A percentile compares a stretch with the other conserved stretches of the same genome.
phyloP scores from a whole-genome alignment of 306 rosid genomes.

The Gastrolobium bilobum region DNA sequence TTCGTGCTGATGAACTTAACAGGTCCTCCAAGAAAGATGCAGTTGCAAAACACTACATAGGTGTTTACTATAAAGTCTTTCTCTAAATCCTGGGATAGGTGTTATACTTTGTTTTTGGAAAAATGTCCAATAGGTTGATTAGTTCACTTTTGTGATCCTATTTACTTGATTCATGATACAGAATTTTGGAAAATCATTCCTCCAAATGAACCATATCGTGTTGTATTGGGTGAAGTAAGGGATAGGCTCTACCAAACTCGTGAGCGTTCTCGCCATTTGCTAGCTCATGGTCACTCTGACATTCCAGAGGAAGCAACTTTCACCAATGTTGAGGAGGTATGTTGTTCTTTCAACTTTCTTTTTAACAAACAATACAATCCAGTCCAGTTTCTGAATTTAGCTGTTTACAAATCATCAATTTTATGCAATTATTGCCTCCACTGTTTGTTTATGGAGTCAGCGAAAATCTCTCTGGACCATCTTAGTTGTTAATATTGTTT shows the following conservation, averaged over 20 bases:
- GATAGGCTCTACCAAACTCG: slow-evolving; percentile 92
- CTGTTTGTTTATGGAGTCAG: background rate
- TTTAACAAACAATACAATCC: background rate
- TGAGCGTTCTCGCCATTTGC: slow-evolving; percentile 87
- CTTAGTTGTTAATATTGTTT: background rate
- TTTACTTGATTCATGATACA: slow-evolving; percentile 46
- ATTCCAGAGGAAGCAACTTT: slow-evolving; percentile 83
- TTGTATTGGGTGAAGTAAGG: slow-evolving; percentile 82
- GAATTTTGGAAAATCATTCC: slow-evolving; percentile 95
- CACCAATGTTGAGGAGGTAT: slow-evolving; percentile 79
- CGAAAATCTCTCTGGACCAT: slow-evolving; percentile 2
- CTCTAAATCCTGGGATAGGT: background rate
- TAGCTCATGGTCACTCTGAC: slow-evolving; percentile 81
- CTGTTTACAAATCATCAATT: slow-evolving; percentile 17
- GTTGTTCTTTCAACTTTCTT: slow-evolving; percentile 20
- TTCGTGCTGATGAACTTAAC: slow-evolving; percentile 75
- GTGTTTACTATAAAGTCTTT: slow-evolving; percentile 48
- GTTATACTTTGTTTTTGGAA: background rate
- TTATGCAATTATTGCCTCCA: slow-evolving; percentile 39
- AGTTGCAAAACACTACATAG: slow-evolving; percentile 88
- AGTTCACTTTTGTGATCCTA: slow-evolving; percentile 29
- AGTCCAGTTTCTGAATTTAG: slow-evolving; percentile 4
- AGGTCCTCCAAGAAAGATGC: slow-evolving; percentile 75
- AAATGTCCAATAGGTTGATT: slow-evolving; percentile 6
- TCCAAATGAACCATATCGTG: slow-evolving; percentile 87